A percentile compares a stretch with the other conserved stretches of the same genome.
These are phyloP conservation scores for Hortaea werneckii DNA, from an alignment of 2,329 filamentous ascomycete species.

Conservation along the genomic window DNA sequence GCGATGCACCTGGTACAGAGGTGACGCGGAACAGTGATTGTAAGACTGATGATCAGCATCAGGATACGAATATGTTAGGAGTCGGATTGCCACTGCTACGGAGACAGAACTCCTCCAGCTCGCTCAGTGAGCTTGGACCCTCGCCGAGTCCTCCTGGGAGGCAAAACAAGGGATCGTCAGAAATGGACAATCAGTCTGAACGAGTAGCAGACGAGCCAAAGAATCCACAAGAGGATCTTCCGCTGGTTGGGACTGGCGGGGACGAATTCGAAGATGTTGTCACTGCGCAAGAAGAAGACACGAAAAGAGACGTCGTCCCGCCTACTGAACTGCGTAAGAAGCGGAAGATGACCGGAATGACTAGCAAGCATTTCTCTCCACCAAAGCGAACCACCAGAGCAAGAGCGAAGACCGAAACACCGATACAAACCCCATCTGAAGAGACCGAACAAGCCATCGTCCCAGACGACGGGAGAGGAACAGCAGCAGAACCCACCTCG, in stretches of 20 bases:
- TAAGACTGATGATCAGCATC: too few relatives aligned
- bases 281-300: too few relatives aligned
- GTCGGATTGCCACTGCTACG: too few relatives aligned
- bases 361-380: slow-evolving; percentile 23
- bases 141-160: not conserved
- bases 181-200: too few relatives aligned
- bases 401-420: not conserved
- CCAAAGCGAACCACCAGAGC: slow-evolving; percentile 5
- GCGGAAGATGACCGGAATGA: slow-evolving; percentile 24
- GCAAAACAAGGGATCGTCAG: too few relatives aligned
- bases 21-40: too few relatives aligned
- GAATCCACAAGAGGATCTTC: too few relatives aligned
- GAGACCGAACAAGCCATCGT: not conserved
- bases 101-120: not conserved
- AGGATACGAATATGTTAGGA: too few relatives aligned
- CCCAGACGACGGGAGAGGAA: not conserved
- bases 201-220: too few relatives aligned
- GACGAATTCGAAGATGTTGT: too few relatives aligned
- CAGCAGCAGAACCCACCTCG: not conserved
- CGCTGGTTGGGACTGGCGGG: too few relatives aligned
- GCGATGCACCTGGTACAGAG: too few relatives aligned
- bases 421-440: not conserved
- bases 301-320: not conserved
- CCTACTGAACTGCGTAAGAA: slow-evolving; percentile 8
- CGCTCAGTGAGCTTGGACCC: not conserved